phyloP scores from a whole-genome alignment of 768 basidiomycete species.

The Cytidiella melzeri region DNA sequence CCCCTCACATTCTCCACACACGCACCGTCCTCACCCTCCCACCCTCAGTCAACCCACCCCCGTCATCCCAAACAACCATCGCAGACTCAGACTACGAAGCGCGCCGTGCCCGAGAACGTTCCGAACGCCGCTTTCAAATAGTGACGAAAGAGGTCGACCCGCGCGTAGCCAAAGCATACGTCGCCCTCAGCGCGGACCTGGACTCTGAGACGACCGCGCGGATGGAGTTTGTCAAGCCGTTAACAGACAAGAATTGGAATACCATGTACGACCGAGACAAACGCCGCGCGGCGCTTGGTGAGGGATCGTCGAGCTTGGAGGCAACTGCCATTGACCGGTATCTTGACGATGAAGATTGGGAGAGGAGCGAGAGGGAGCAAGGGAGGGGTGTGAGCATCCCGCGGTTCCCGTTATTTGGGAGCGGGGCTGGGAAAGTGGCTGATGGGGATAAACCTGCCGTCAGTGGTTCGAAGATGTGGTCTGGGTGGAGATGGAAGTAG shows the following conservation, averaged over 20 bases:
- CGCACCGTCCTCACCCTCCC: constrained; percentile 53
- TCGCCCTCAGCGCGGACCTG: constrained; percentile 55
- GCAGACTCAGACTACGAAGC: constrained; percentile 35
- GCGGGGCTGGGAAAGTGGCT: not conserved
- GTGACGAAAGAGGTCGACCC: constrained; percentile 67
- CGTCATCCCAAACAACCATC: constrained; percentile 20
- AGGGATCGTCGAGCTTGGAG: constrained; percentile 27
- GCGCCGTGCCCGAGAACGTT: constrained; percentile 42
- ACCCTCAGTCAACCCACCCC: constrained; percentile 27
- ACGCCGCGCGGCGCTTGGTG: not conserved
- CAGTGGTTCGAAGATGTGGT: not conserved
- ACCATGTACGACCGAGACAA: too few relatives aligned
- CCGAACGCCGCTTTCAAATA: constrained; percentile 37
- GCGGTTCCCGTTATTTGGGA: constrained; percentile 16
- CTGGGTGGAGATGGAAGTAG: not conserved
- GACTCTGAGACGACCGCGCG: constrained; percentile 19
- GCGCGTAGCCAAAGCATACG: constrained; percentile 62
- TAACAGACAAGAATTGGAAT: not conserved
- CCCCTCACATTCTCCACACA: constrained; percentile 71
- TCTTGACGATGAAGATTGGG: constrained; percentile 69
- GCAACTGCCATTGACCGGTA: constrained; percentile 51
- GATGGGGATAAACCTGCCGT: not conserved
- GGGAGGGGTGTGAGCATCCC: constrained; percentile 22
- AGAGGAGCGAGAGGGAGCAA: constrained; percentile 32
- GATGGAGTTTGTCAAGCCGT: constrained; percentile 11